Evolutionary conservation across 2,329 filamentous ascomycete species (phyloP).

Genomic region (Chalara sp.): DNA sequence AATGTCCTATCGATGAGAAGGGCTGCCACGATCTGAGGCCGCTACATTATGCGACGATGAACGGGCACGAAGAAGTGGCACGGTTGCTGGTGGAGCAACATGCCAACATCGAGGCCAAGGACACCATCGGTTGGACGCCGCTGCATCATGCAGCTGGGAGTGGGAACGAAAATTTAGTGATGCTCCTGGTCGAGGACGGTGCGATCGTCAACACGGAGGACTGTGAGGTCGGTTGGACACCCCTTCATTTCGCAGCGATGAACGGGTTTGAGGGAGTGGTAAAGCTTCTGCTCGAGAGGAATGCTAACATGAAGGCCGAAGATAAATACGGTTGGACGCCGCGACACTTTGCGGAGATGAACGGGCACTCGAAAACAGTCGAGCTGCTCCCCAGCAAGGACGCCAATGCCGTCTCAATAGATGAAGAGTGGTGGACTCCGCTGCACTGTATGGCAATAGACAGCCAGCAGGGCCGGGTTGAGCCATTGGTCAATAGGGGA

Average conservation of each 20-base stretch:
- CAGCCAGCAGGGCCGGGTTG: too few relatives aligned
- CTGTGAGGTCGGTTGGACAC: not conserved
- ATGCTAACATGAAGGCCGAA: not conserved
- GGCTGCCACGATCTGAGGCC: too few relatives aligned
- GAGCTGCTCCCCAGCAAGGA: too few relatives aligned
- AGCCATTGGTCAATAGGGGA: too few relatives aligned
- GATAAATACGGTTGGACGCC: not conserved
- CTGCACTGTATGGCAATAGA: too few relatives aligned
- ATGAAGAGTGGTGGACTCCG: too few relatives aligned
- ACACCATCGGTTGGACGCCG: not conserved
- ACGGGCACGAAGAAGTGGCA: not conserved
- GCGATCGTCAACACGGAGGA: not conserved
- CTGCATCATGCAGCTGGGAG: not conserved
- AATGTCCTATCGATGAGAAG: too few relatives aligned
- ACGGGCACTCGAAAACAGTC: too few relatives aligned
- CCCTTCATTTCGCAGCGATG: not conserved
- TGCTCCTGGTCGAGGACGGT: not conserved
- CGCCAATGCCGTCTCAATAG: too few relatives aligned
- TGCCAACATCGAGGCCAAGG: not conserved
- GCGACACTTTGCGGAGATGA: too few relatives aligned
- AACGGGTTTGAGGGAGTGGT: not conserved
- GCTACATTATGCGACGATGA: too few relatives aligned
- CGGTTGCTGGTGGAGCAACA: constrained; percentile 8
- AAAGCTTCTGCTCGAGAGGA: not conserved
- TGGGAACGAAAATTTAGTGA: not conserved